Evolutionary conservation across 2,329 filamentous ascomycete species (phyloP), one percentile per base, ranked within the genome.

Genomic region (Amylocarpus encephaloides): DNA sequence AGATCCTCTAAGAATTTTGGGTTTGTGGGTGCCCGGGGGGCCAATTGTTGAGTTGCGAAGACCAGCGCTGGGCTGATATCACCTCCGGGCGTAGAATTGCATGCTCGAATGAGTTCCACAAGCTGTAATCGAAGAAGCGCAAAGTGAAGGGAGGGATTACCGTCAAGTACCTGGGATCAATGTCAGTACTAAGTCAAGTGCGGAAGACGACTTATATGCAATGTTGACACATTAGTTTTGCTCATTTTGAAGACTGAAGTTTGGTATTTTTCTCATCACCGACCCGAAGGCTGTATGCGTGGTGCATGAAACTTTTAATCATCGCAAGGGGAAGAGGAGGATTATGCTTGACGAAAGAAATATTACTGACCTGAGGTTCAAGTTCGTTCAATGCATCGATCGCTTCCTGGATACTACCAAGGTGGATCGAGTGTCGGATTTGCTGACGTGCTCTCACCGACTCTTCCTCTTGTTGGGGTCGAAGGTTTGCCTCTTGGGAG

Each of bases 281-380:
- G 80, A 83, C 82, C 81, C 76, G 76, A 80, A 83, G 82, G 78
- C 77, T 77, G 81, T 97, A 93, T 89, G 93, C 90, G 93, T 98
- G 93, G 93, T 98, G 93, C 93, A 98, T 98, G 92, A 95, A 83
- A 91, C 86, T 55, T 88, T 76, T 95, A 95, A 98, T 98, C 93
- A 93, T 91, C 71, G 79, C 77, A 80, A 73, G 52, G 59, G 54
- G 41, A 45, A 55, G 42, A 45, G 48, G 43, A 46, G 48, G 38
- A n/a, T n/a, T n/a, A n/a, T n/a, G n/a, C n/a, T n/a, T n/a, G n/a
- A n/a, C n/a, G n/a, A n/a, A n/a, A n/a, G n/a, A n/a, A n/a, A n/a
- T n/a, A n/a, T n/a, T n/a, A 66, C 87, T 71, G 83, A 98, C 93
- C 80, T 93, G 83, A 60, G 90, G 87, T 60, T 95, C 88, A 32